Evolutionary conservation across 352 stramenopile species (phyloP).

Genomic region (Phytophthora uliginosa): DNA sequence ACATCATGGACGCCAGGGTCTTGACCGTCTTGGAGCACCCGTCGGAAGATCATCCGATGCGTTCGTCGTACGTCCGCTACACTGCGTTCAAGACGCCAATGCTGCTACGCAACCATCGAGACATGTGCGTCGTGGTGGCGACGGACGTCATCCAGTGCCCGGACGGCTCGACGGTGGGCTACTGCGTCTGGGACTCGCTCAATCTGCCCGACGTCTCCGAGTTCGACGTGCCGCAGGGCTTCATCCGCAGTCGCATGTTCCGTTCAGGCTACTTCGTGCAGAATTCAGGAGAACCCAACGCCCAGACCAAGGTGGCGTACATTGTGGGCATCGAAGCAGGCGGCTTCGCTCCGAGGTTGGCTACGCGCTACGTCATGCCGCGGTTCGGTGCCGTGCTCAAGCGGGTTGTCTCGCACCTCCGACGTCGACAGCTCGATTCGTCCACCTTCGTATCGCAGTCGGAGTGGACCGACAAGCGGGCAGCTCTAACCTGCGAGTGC

Average conservation of each 20-base stretch:
- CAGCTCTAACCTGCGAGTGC: conserved; percentile 42
- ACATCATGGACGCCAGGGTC: conserved; percentile 47
- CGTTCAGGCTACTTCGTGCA: conserved; percentile 52
- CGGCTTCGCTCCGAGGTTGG: conserved; percentile 37
- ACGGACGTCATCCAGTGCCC: conserved; percentile 48
- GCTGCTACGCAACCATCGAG: conserved; percentile 45
- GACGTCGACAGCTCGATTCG: conserved; percentile 35
- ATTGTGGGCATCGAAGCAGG: conserved; percentile 49
- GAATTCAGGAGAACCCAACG: conserved; percentile 37
- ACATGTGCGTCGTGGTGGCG: conserved; percentile 52
- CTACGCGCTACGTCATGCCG: conserved; percentile 44
- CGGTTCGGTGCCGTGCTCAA: conserved; percentile 44
- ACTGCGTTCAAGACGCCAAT: conserved; percentile 47
- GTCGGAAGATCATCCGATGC: conserved; percentile 37
- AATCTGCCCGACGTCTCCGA: conserved; percentile 41
- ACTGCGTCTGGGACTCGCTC: conserved; percentile 60
- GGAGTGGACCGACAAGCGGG: conserved; percentile 44
- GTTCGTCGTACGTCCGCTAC: conserved; percentile 53
- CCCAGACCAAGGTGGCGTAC: conserved; percentile 43
- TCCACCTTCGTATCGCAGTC: conserved; percentile 38
- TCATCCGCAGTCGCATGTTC: conserved; percentile 50
- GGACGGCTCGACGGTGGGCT: conserved; percentile 48
- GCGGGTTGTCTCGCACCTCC: conserved; percentile 37
- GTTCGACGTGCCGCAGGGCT: conserved; percentile 47
- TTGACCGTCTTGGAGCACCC: conserved; percentile 47